Percentiles rank a stretch among this genome's conserved stretches.
phyloP scores from a whole-genome alignment of 495 filamentous ascomycete genomes.

The Penicillium chermesinum region DNA sequence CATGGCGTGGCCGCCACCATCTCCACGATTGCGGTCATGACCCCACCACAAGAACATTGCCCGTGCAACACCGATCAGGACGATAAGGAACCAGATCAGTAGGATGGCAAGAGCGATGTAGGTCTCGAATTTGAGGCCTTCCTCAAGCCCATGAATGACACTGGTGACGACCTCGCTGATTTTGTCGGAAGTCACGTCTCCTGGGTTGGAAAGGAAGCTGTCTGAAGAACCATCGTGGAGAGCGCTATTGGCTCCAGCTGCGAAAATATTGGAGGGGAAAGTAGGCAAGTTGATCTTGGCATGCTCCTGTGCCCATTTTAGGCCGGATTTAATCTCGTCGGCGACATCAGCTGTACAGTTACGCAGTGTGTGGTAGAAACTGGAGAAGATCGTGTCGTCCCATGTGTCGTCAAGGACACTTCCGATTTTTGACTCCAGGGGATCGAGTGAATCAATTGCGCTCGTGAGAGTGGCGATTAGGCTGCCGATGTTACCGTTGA shows the following conservation, averaged over 20 bases:
- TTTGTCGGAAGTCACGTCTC: slow-evolving; percentile 64
- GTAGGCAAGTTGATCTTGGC: slow-evolving; percentile 77
- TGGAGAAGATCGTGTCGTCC: slow-evolving; percentile 67
- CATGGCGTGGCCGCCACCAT: slow-evolving; percentile 41
- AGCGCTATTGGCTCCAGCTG: slow-evolving; percentile 64
- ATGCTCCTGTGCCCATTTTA: slow-evolving; percentile 84
- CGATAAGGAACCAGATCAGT: slow-evolving; percentile 67
- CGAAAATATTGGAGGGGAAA: slow-evolving; percentile 77
- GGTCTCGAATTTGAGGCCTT: slow-evolving; percentile 65
- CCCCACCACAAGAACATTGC: slow-evolving; percentile 48
- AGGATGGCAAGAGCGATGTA: slow-evolving; percentile 70
- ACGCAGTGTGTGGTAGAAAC: slow-evolving; percentile 66
- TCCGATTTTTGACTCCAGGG: slow-evolving; percentile 69
- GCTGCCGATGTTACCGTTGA: slow-evolving; percentile 81
- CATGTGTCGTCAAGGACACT: slow-evolving; percentile 70
- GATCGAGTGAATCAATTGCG: slow-evolving; percentile 75
- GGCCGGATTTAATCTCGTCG: slow-evolving; percentile 68
- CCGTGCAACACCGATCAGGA: slow-evolving; percentile 66
- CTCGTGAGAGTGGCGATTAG: slow-evolving; percentile 81
- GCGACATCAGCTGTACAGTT: slow-evolving; percentile 75
- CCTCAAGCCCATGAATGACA: slow-evolving; percentile 57
- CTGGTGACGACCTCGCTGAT: slow-evolving; percentile 69
- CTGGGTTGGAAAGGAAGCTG: slow-evolving; percentile 70
- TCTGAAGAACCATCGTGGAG: slow-evolving; percentile 51
- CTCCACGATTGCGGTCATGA: slow-evolving; percentile 40